Conservation (phyloP, 306 rosid genomes). For the Datisca glomerata region DNA sequence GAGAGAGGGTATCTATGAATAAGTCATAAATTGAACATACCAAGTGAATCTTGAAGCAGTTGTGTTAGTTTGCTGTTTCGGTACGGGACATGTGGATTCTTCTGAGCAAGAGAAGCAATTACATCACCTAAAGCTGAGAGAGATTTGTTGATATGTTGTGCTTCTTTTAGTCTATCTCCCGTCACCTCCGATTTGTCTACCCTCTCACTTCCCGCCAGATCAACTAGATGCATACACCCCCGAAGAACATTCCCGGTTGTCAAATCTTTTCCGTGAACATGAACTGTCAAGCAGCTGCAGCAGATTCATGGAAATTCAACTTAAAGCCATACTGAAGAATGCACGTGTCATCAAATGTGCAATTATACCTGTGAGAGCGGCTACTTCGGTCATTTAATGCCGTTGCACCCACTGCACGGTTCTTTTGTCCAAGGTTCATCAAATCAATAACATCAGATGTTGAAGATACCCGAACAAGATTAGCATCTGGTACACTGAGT, state of each 20-base stretch:
- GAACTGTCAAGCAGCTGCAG: constrained; percentile 94
- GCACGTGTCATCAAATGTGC: not conserved
- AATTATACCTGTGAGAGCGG: constrained; percentile 78
- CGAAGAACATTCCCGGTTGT: constrained; percentile 65
- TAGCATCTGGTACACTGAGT: constrained; percentile 87
- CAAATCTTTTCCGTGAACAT: constrained; percentile 93
- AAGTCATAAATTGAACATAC: constrained; percentile 33
- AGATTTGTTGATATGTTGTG: constrained; percentile 90
- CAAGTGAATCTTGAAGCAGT: constrained; percentile 93
- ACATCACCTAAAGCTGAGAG: constrained; percentile 98
- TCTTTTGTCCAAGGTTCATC: constrained; percentile 87
- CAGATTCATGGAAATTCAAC: constrained; percentile 20
- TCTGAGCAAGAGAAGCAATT: constrained; percentile 92
- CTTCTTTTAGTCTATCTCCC: constrained; percentile 91
- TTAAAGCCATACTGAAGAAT: constrained; percentile 4
- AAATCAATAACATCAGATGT: constrained; percentile 78
- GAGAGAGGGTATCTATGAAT: not conserved
- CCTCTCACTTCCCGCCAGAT: constrained; percentile 96
- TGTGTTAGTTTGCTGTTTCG: constrained; percentile 97
- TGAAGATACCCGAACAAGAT: constrained; percentile 63
- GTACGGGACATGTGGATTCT: constrained; percentile 87
- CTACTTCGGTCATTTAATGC: constrained; percentile 95
- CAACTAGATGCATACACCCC: constrained; percentile 97
- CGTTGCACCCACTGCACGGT: constrained; percentile 92
- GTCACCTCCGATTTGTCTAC: constrained; percentile 96